phyloP scores from a whole-genome alignment of 768 basidiomycete species.

The Coprinopsis strossmayeri region DNA sequence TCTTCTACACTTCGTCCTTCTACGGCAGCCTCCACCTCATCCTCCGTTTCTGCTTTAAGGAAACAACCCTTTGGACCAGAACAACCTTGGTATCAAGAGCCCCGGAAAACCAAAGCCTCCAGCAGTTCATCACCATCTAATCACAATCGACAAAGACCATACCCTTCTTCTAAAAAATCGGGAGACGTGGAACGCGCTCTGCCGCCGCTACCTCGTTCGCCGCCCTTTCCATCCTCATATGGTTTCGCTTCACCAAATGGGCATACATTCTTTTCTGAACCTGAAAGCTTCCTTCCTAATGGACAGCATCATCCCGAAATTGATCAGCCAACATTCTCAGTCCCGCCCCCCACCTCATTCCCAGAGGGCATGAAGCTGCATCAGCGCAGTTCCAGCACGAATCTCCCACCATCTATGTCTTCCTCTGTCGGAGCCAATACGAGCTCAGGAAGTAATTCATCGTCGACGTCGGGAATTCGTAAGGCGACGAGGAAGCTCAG shows the following conservation, averaged over 20 bases:
- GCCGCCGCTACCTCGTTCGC: conserved; percentile 13
- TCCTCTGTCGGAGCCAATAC: conserved; percentile 16
- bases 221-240: not conserved
- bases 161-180: conserved; percentile 1
- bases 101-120: conserved; percentile 1
- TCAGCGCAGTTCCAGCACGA: conserved; percentile 10
- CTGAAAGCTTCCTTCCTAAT: conserved; percentile 3
- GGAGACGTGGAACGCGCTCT: conserved; percentile 7
- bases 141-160: not conserved
- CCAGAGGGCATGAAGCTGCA: conserved; percentile 7
- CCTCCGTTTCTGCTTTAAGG: conserved; percentile 13
- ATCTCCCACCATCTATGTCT: conserved; percentile 17
- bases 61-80: not conserved
- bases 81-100: not conserved
- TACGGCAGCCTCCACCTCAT: conserved; percentile 13
- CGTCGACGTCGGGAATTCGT: conserved; percentile 24
- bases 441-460: conserved; percentile 17
- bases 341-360: conserved; percentile 5
- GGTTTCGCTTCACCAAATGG: conserved; percentile 4
- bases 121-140: conserved; percentile 4
- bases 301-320: not conserved
- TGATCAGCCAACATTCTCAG: conserved; percentile 4
- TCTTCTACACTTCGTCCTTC: conserved; percentile 17
- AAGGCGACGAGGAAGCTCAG: conserved; percentile 62
- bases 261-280: conserved; percentile 7